phyloP scores from a whole-genome alignment of 129 eudicot species.

The Artemisia argyi region DNA sequence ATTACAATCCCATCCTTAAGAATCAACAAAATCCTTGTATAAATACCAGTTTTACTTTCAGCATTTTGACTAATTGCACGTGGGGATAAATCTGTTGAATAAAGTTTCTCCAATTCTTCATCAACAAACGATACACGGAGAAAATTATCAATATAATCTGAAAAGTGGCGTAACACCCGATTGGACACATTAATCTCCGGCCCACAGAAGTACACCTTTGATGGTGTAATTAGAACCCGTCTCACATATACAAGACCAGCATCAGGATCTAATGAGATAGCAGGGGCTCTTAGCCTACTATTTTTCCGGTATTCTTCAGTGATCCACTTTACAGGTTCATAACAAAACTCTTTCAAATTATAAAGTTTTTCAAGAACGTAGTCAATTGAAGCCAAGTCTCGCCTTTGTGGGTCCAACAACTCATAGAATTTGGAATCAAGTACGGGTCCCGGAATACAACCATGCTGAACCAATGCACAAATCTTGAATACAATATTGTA shows the following conservation, averaged over 20 bases:
- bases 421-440: conserved; percentile 52
- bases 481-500: conserved; percentile 57
- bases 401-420: conserved; percentile 57
- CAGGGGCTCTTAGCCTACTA: conserved; percentile 37
- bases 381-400: conserved; percentile 41
- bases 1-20: conserved; percentile 62
- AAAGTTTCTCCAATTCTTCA: conserved; percentile 68
- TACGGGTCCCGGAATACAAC: conserved; percentile 77
- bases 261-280: conserved; percentile 61
- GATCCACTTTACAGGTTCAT: conserved; percentile 75
- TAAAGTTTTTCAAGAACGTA: conserved; percentile 64
- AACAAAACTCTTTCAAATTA: conserved; percentile 62
- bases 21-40: conserved; percentile 50
- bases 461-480: conserved; percentile 70
- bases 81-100: conserved; percentile 71
- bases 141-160: conserved; percentile 55
- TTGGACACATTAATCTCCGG: conserved; percentile 84
- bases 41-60: conserved; percentile 49
- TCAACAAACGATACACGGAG: conserved; percentile 85
- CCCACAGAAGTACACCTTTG: conserved; percentile 72
- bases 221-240: conserved; percentile 83
- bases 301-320: conserved; percentile 44
- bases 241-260: conserved; percentile 69
- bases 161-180: conserved; percentile 63
- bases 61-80: conserved; percentile 29